These are phyloP conservation scores for Ceratocystis ficicola DNA, from an alignment of 2,329 filamentous ascomycete genomes.

Conservation along the genomic window DNA sequence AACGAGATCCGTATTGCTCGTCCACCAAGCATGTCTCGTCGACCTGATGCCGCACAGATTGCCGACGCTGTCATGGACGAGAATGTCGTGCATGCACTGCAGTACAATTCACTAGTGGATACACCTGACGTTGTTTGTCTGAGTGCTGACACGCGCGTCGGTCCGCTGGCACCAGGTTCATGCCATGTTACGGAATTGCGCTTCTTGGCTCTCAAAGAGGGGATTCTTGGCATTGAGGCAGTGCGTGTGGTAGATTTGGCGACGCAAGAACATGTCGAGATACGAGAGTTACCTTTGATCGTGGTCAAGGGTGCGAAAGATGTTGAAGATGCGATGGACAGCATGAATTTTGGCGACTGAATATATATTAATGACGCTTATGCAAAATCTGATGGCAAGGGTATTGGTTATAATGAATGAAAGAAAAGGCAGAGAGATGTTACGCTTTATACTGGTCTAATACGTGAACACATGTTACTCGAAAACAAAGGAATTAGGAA, in stretches of 20 bases:
- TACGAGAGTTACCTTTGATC: conserved; percentile 60
- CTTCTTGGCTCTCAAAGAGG: conserved; percentile 56
- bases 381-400: background rate
- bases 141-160: conserved; percentile 61
- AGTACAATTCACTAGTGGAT: conserved; percentile 52
- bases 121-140: conserved; percentile 59
- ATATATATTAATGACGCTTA: conserved; percentile 3
- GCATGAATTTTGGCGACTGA: background rate
- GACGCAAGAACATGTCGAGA: conserved; percentile 65
- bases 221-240: conserved; percentile 58
- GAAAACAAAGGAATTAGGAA: conserved; percentile 7
- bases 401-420: conserved; percentile 7
- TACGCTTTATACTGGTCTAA: background rate
- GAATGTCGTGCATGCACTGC: conserved; percentile 57
- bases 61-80: conserved; percentile 62
- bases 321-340: background rate
- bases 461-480: conserved; percentile 7
- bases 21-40: conserved; percentile 39
- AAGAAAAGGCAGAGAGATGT: background rate
- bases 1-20: conserved; percentile 42
- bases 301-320: conserved; percentile 35
- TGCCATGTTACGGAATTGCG: conserved; percentile 63
- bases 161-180: conserved; percentile 57
- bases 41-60: conserved; percentile 33
- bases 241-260: conserved; percentile 61